Percentiles rank a stretch among this genome's conserved stretches.
phyloP scores from a whole-genome alignment of 257 asterid species.

The Solanum gandarillasii region DNA sequence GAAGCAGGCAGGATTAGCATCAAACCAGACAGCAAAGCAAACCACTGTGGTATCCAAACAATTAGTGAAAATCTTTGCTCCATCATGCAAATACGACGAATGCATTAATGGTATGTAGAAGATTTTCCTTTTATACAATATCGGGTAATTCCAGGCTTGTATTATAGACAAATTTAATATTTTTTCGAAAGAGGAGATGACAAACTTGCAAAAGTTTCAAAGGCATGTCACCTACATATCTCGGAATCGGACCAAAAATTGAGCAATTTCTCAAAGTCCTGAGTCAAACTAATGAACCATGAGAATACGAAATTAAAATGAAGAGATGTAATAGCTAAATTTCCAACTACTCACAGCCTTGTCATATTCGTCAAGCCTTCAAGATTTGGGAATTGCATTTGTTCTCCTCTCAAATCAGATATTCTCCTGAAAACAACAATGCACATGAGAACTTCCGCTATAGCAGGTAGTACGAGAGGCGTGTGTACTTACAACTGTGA shows the following conservation, averaged over 20 bases:
- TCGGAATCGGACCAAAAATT: conserved; percentile 52
- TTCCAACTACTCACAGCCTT: conserved; percentile 28
- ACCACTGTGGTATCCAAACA: not conserved
- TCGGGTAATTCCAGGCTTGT: not conserved
- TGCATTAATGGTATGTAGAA: not conserved
- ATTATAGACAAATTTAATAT: no score
- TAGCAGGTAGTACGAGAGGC: not conserved
- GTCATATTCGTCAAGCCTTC: conserved; percentile 2
- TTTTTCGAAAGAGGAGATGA: not conserved
- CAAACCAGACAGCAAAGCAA: not conserved
- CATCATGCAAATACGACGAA: not conserved
- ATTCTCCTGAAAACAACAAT: conserved; percentile 48
- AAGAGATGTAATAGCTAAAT: not conserved
- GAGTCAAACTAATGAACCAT: conserved; percentile 10
- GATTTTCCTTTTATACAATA: not conserved
- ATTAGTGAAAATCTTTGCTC: not conserved
- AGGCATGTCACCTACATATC: conserved; percentile 23
- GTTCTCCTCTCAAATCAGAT: conserved; percentile 43
- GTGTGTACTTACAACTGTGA: conserved; percentile 34
- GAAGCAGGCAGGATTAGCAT: not conserved
- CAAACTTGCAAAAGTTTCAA: conserved; percentile 36
- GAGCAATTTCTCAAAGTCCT: conserved; percentile 74
- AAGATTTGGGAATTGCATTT: conserved; percentile 45
- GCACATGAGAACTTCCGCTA: not conserved
- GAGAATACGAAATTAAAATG: not conserved